Evolutionary conservation across 2,329 filamentous ascomycete species (phyloP).

Genomic region (Ceratocystis alfenasii): DNA sequence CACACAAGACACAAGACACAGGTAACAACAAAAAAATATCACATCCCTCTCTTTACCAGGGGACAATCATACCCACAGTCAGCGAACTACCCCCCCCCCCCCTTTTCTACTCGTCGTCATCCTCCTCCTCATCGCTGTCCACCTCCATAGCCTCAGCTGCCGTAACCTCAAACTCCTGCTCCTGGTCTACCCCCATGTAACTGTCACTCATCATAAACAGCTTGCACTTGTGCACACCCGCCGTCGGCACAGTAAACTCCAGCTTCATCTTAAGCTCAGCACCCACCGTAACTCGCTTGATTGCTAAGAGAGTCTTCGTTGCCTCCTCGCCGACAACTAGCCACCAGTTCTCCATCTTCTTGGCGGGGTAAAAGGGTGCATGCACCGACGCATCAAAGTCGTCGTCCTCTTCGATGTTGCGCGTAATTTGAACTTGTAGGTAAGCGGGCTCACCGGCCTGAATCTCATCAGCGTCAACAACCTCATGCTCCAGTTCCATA

Average conservation of each 20-base stretch:
- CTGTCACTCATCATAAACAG: slow-evolving; percentile 94
- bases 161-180: slow-evolving; percentile 72
- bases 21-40: neutral
- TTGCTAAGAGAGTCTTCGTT: slow-evolving; percentile 74
- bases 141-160: slow-evolving; percentile 92
- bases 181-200: slow-evolving; percentile 94
- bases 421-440: slow-evolving; percentile 71
- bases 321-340: slow-evolving; percentile 87
- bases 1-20: neutral
- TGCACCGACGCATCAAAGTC: slow-evolving; percentile 72
- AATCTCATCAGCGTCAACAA: slow-evolving; percentile 70
- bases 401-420: slow-evolving; percentile 61
- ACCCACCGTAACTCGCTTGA: slow-evolving; percentile 86
- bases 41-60: neutral
- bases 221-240: slow-evolving; percentile 78
- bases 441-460: slow-evolving; percentile 70
- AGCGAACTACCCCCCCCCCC: slow-evolving; percentile 19
- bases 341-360: slow-evolving; percentile 99
- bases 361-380: slow-evolving; percentile 81
- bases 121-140: slow-evolving; percentile 65
- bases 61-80: neutral
- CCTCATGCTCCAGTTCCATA: slow-evolving; percentile 77
- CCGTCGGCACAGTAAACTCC: slow-evolving; percentile 75
- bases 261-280: slow-evolving; percentile 65
- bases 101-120: slow-evolving; percentile 35